Conservation (phyloP, 2,329 filamentous ascomycete genomes). For the Phialemoniopsis sp. region DNA sequence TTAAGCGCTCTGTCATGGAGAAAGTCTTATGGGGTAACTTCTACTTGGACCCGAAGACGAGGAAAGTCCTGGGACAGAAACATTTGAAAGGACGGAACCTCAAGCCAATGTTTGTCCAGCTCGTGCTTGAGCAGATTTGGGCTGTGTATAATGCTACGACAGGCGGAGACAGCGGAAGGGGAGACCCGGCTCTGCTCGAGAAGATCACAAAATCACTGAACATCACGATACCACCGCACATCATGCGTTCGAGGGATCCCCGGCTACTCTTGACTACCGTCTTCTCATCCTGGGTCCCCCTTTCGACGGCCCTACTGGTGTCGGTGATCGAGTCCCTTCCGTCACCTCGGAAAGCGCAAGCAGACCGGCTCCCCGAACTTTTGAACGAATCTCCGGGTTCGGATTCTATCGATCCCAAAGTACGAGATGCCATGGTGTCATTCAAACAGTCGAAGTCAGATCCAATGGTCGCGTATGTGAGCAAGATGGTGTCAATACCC, state of each 20-base stretch:
- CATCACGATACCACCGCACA: conserved; percentile 78
- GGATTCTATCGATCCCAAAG: conserved; percentile 59
- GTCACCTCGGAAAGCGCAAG: conserved; percentile 76
- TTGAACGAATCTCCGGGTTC: conserved; percentile 77
- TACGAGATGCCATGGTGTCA: conserved; percentile 77
- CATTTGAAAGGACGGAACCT: conserved; percentile 88
- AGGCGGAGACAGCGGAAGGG: conserved; percentile 76
- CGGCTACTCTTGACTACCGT: conserved; percentile 79
- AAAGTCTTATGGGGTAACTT: conserved; percentile 97
- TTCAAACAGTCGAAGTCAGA: conserved; percentile 69
- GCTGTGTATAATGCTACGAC: conserved; percentile 89
- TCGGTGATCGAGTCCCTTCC: conserved; percentile 92
- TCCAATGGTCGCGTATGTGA: conserved; percentile 90
- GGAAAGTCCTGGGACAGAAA: conserved; percentile 84
- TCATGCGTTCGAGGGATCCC: conserved; percentile 79
- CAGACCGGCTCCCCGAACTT: conserved; percentile 72
- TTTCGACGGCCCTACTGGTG: conserved; percentile 88
- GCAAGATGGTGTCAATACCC: conserved; percentile 95
- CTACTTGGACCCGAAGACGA: conserved; percentile 95
- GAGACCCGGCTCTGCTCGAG: conserved; percentile 76
- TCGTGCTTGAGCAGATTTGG: conserved; percentile 95
- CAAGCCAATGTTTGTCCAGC: conserved; percentile 96
- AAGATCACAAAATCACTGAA: conserved; percentile 93
- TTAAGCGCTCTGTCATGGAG: conserved; percentile 82
- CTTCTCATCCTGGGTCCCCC: conserved; percentile 84